Conservation (phyloP, 495 filamentous ascomycete species). For the Annulohypoxylon moriforme region DNA sequence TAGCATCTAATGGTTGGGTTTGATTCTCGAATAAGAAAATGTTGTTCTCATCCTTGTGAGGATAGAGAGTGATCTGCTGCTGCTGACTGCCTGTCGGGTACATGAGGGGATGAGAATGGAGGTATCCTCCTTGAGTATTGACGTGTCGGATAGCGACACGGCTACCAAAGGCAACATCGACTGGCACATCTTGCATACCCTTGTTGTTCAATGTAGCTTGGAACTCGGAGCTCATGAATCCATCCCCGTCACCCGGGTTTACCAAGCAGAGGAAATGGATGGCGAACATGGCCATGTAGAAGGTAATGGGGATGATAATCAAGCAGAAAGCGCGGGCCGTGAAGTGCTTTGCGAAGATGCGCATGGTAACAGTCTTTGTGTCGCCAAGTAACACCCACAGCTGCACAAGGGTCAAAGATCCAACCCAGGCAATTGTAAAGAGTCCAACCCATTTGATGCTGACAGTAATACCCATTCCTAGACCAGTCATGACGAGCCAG, state of each 20-base stretch:
- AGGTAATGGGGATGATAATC: slow-evolving; percentile 86
- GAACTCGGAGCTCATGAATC: slow-evolving; percentile 99
- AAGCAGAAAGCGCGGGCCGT: slow-evolving; percentile 91
- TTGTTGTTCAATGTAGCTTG: slow-evolving; percentile 97
- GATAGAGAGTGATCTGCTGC: slow-evolving; percentile 97
- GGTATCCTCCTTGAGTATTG: slow-evolving; percentile 97
- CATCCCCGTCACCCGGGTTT: slow-evolving; percentile 96
- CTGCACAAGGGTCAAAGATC: slow-evolving; percentile 87
- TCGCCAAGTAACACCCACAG: slow-evolving; percentile 96
- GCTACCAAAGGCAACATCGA: slow-evolving; percentile 90
- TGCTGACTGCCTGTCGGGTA: slow-evolving; percentile 97
- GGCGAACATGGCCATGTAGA: slow-evolving; percentile 95
- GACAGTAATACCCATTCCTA: slow-evolving; percentile 88
- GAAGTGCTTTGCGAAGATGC: slow-evolving; percentile 94
- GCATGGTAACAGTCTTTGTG: slow-evolving; percentile 81
- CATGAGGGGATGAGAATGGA: slow-evolving; percentile 97
- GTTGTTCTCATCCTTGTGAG: slow-evolving; percentile 99
- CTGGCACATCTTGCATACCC: slow-evolving; percentile 92
- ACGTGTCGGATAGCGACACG: slow-evolving; percentile 87
- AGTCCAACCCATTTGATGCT: slow-evolving; percentile 99
- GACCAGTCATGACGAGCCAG: slow-evolving; percentile 88
- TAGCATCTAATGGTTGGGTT: slow-evolving; percentile 84
- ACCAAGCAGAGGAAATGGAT: slow-evolving; percentile 93
- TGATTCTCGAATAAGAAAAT: slow-evolving; percentile 92
- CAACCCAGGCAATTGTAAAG: slow-evolving; percentile 99